Evolutionary conservation across 139 green algal species (phyloP), one percentile per base, ranked within the genome.

Genomic region (Chlamydomonas schloesseri): DNA sequence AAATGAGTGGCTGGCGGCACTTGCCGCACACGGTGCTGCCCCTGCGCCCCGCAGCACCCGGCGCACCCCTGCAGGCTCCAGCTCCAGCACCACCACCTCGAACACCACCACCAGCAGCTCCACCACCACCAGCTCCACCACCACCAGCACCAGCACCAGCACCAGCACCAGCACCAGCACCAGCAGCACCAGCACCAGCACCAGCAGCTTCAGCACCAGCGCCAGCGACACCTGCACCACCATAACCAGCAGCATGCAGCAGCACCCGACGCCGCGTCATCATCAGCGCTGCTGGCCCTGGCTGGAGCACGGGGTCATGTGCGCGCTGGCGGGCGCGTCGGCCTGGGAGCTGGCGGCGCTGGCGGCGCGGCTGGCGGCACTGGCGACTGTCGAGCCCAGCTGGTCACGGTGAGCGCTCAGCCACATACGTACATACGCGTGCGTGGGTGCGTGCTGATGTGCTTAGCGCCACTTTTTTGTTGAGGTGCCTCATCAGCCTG

Each of bases 301-400:
- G 53, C 47, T 81, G 31, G 31, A 81, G 53, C 17, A 33, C 18
- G 3, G 10, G 3, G 31, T 81, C 5, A 53, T 81, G 50, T 5
- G 6, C 53, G 62, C 36, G 4, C 73, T 81, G 11, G 50, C 50
- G 20, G 4, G 0, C 3, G 50, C 73, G 3, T 69, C 73, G 31
- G 31, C 73, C 20, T 81, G 73, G 73, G 31, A 81, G 73, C 73
- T 81, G 73, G 36, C 73, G 31, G 33, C 31, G 18, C 73, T 81
- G 31, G 73, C 73, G 31, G 53, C 73, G 18, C 73, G 73, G 8
- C 73, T 81, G 53, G 73, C 73, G 31, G 73, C 73, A 18, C 18
- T 68, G 31, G 53, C 73, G 24, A 31, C 53, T 11, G 50, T 31
- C 24, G 73, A 47, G 6, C 10, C 47, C 34, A 15, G 72, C 73